phyloP scores from a whole-genome alignment of 2,329 filamentous ascomycete species.

The Aspergillus tamarii region DNA sequence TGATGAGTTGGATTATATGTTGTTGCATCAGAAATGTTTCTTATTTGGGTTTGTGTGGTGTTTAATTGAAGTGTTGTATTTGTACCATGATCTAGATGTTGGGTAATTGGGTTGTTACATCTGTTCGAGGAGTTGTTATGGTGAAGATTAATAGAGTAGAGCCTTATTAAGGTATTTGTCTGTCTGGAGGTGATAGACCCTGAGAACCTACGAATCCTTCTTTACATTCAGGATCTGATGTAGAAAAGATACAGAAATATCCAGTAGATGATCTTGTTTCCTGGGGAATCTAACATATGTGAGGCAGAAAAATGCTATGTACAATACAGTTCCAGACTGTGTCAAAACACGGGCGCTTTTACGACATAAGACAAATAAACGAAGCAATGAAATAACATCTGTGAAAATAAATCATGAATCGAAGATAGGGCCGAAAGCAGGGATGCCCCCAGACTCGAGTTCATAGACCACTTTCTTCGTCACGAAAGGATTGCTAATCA shows the following conservation, averaged over 20 bases:
- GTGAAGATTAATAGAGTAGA: not conserved
- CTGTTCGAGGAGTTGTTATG: not conserved
- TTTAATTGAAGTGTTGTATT: not conserved
- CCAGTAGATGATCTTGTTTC: not conserved
- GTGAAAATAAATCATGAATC: constrained; percentile 55
- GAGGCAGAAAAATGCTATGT: not conserved
- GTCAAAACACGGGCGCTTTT: not conserved
- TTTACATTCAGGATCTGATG: not conserved
- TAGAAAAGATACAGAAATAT: not conserved
- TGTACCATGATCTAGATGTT: not conserved
- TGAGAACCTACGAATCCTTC: not conserved
- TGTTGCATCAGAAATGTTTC: too few species aligned
- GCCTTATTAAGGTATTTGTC: too few species aligned
- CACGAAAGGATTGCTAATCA: constrained; percentile 71
- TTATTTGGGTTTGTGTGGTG: not conserved
- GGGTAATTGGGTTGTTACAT: not conserved
- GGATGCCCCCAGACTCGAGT: constrained; percentile 66
- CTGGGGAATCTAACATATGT: not conserved
- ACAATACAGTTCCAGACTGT: not conserved
- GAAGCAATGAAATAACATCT: constrained; percentile 11
- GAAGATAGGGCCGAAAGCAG: constrained; percentile 74
- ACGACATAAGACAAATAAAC: constrained; percentile 1
- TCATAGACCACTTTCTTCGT: constrained; percentile 71
- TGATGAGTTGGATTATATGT: too few species aligned
- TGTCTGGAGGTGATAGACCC: too few species aligned